Base-by-base conservation (phyloP, 331 rosid genomes). In the Saraca asoca region DNA sequence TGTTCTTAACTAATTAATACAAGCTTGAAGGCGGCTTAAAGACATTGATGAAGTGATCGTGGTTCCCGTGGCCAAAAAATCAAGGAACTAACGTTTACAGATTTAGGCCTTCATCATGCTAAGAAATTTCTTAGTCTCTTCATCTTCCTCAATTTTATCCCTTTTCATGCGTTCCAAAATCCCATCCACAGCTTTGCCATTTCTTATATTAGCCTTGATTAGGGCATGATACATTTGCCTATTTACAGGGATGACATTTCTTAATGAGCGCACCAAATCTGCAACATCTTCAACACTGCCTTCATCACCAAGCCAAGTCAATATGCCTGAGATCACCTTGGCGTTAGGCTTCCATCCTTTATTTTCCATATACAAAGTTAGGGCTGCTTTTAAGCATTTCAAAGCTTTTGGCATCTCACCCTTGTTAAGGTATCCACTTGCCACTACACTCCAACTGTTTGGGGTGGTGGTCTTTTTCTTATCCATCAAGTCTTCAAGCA, bases 281-380 rank as follows among this genome's bases (percentile, higher is more conserved):
- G 89, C 86, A 2, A 74, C 84, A 51, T 80, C 92, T 81, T 79
- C 85, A 17, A 70, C 70, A 24, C 78, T 75, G 48, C 89, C 72
- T 15, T 87, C 58, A 33, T 87, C 87, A 67, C 88, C 87, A 56
- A 92, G 77, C 98, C 89, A 85, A 43, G 24, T 72, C 80, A 87
- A 64, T 41, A 89, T 9, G 46, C 53, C 59, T 0, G 76, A 55
- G 51, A 69, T 43, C 65, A 79, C 71, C 58, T 65, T 67, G 7
- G 60, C 38, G 35, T 81, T 85, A 7, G 93, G 96, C 75, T 81
- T 87, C 88, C 85, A 76, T 58, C 74, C 82, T 67, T 82, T 70
- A 67, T 63, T 76, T 46, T 73, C 84, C 24, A 6, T 69, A 43
- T 61, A 38, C 45, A 85, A 45, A 24, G 76, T 58, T 49, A 80